Evolutionary conservation across 768 basidiomycete genomes (phyloP), one percentile per base, ranked within the genome.

Genomic region (Amylocystis lapponica): DNA sequence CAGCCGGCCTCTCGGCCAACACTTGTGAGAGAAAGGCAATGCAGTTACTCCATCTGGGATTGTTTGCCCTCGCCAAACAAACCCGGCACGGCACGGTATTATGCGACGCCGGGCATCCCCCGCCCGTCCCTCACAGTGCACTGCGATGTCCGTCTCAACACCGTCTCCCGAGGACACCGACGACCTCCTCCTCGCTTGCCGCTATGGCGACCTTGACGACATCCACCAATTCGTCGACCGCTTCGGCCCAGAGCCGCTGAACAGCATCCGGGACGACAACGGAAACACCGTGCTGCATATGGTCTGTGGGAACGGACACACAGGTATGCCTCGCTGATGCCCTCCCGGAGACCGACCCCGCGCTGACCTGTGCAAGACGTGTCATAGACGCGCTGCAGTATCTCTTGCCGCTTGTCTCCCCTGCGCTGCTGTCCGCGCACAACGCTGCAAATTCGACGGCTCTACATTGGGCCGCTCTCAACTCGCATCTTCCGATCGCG

Each of bases 381-480:
- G 43, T 47, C 53, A 38, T 66, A 95, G 92, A 92, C 51, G 59
- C 89, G 9, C 74, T 96, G 34, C 70, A 81, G 36, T 81, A 79
- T 54, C 71, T 97, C 12, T 72, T 95, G 3, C 75, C 88, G 2
- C 59, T 79, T 41, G 53, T 76, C 14, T 62, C 71, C 6, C 59
- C 82, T 10, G 60, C 72, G 2, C 62, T 89, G 6, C 56, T 92
- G 17, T 65, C 79, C 2, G 66, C 70, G 1, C 76, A 75, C 46
- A 97, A 96, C 57, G 61, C 60, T 22, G 72, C 86, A 0, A 73
- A 79, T 39, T 94, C 93, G 20, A 94, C 88, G 2, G 75, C 94
- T 6, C 65, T 96, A 5, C 94, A 97, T 57, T 96, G 93, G 93
- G 92, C 93, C 0, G 79, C 86, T 2, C 62, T 92, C 30, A 97